Evolutionary conservation across 495 filamentous ascomycete genomes (phyloP).

Genomic region (Hyaloscypha hepaticicola): DNA sequence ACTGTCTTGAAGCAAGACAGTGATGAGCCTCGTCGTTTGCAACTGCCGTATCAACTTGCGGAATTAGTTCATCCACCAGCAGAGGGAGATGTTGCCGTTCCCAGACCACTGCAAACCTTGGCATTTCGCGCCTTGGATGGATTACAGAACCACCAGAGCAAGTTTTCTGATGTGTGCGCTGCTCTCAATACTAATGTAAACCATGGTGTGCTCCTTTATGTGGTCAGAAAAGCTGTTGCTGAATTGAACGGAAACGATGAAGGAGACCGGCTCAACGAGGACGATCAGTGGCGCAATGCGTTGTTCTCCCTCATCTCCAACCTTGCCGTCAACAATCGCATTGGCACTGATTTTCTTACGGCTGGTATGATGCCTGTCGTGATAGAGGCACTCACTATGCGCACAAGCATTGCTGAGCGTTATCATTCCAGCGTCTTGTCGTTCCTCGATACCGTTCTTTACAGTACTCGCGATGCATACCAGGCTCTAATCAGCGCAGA

Average conservation of each 20-base stretch:
- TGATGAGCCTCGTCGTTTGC: conserved; percentile 86
- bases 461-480: conserved; percentile 77
- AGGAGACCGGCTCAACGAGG: conserved; percentile 54
- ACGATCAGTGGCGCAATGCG: conserved; percentile 86
- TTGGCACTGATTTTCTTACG: conserved; percentile 72
- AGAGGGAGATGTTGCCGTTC: conserved; percentile 63
- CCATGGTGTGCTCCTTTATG: conserved; percentile 93
- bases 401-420: conserved; percentile 77
- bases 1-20: conserved; percentile 84
- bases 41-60: conserved; percentile 87
- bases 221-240: conserved; percentile 84
- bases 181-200: conserved; percentile 91
- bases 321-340: conserved; percentile 68
- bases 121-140: conserved; percentile 80
- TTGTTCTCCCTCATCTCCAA: conserved; percentile 78
- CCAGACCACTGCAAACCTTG: conserved; percentile 76
- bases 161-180: conserved; percentile 75
- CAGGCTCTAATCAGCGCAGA: conserved; percentile 72
- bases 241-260: conserved; percentile 64
- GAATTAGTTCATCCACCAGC: conserved; percentile 79
- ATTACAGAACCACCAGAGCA: conserved; percentile 72
- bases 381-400: conserved; percentile 82
- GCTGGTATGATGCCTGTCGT: conserved; percentile 87
- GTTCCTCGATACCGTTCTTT: conserved; percentile 85
- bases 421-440: conserved; percentile 76